Base-by-base conservation (phyloP, 371 early-diverging fungal genomes). In the Lichtheimia corymbifera region DNA sequence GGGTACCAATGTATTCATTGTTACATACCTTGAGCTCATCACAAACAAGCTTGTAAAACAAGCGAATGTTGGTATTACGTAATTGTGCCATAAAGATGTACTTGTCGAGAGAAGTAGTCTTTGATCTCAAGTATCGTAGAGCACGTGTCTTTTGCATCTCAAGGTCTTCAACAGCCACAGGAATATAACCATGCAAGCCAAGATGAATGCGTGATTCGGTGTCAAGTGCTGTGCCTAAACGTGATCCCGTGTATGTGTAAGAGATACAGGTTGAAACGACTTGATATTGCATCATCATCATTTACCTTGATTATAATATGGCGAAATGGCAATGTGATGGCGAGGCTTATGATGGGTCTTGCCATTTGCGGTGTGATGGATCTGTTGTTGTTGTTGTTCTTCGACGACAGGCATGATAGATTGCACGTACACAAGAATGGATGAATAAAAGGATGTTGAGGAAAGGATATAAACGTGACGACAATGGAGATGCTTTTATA, bases 1-100 rank as follows among this genome's bases (percentile, higher is more conserved):
- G 47, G 22, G 4, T 7, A 7, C n/a, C n/a, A 11, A 49, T 12
- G 15, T 9, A 22, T 44, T 2, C 56, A 41, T 43, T 20, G 13
- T 15, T 49, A 22, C 55, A 67, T 81, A 87, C 90, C 77, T 85
- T 84, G 22, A 94, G 78, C 63, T 94, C 80, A 55, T 90, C 85
- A 58, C 85, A 71, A 27, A 95, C 72, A 20, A 94, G 59, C 20
- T 83, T 83, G 67, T 92, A 96, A 71, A 95, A 96, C 57, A 95
- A 78, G 55, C 83, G 85, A 45, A 84, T 68, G 71, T 94, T 86
- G 61, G 88, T 89, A 57, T 87, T 87, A 62, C 92, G 87, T 59
- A 96, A 74, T 68, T 88, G 83, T 15, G 93, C 84, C 71, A 95
- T 73, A 73, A 93, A 93, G 43, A 86, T 79, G 66, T 93, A 94